These are phyloP conservation scores for Sporothrix brasiliensis DNA, from an alignment of 2,329 filamentous ascomycete species.

Conservation along the genomic window DNA sequence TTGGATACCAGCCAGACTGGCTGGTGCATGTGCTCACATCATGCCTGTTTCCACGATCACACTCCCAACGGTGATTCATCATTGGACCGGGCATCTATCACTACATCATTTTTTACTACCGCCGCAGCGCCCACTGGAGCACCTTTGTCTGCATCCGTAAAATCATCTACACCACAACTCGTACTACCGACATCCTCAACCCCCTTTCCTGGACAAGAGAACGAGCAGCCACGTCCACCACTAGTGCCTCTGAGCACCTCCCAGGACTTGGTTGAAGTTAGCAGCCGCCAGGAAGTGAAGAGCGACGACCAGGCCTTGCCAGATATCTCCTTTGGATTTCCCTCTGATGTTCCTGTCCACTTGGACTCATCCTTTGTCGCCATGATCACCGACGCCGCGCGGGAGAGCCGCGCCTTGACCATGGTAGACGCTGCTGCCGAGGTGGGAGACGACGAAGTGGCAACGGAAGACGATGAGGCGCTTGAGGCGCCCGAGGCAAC, in stretches of 20 bases:
- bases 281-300: neutral
- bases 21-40: constrained; percentile 66
- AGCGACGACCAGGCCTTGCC: neutral
- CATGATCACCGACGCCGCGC: constrained; percentile 15
- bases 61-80: constrained; percentile 38
- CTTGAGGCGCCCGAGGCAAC: neutral
- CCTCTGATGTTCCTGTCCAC: constrained; percentile 42
- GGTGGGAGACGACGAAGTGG: neutral
- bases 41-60: constrained; percentile 64
- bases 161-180: constrained; percentile 33
- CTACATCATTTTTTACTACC: constrained; percentile 22
- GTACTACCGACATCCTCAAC: constrained; percentile 41
- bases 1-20: constrained; percentile 42
- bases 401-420: constrained; percentile 16
- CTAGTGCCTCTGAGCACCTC: constrained; percentile 58
- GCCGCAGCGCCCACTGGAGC: neutral
- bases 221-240: constrained; percentile 53
- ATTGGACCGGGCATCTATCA: constrained; percentile 36
- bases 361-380: constrained; percentile 39
- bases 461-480: constrained; percentile 10
- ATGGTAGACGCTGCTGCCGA: constrained; percentile 14
- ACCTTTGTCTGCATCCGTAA: neutral
- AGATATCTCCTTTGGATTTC: constrained; percentile 40
- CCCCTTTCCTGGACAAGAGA: constrained; percentile 51
- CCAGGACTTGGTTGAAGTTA: constrained; percentile 45